phyloP scores from a whole-genome alignment of 2,329 filamentous ascomycete genomes.

The Talaromyces sp. region DNA sequence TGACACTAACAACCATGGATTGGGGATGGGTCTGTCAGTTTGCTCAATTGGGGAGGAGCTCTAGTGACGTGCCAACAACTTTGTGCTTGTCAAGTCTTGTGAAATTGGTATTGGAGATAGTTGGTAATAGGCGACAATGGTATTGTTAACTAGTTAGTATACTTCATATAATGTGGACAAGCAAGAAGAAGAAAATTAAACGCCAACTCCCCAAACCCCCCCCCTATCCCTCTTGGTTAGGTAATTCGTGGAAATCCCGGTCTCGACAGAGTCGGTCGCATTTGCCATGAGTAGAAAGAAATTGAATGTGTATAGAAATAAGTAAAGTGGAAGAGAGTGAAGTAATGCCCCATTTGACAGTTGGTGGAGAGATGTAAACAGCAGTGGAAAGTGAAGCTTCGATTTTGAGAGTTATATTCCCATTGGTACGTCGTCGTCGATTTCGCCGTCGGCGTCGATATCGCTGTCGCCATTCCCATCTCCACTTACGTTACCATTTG shows the following conservation, averaged over 20 bases:
- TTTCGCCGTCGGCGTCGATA: constrained; percentile 14
- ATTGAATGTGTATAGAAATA: background rate
- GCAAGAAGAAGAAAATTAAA: background rate
- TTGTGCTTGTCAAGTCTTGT: too few species aligned
- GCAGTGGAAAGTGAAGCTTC: background rate
- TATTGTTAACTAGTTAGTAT: background rate
- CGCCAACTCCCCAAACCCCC: background rate
- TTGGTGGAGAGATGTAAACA: background rate
- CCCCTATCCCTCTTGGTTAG: background rate
- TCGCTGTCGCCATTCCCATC: constrained; percentile 6
- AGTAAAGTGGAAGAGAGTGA: background rate
- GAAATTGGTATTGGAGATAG: too few species aligned
- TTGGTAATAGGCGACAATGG: background rate
- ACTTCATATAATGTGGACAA: background rate
- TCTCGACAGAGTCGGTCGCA: background rate
- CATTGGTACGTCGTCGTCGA: constrained; percentile 14
- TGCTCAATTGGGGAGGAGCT: background rate
- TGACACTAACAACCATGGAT: background rate
- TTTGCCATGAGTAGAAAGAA: background rate
- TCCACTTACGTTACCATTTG: background rate
- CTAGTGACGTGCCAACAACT: background rate
- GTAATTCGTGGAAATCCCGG: background rate
- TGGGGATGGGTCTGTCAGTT: background rate
- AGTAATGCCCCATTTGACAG: background rate
- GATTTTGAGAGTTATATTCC: background rate